phyloP scores from a whole-genome alignment of 2,329 filamentous ascomycete species.

The Ceratocystis destructans region DNA sequence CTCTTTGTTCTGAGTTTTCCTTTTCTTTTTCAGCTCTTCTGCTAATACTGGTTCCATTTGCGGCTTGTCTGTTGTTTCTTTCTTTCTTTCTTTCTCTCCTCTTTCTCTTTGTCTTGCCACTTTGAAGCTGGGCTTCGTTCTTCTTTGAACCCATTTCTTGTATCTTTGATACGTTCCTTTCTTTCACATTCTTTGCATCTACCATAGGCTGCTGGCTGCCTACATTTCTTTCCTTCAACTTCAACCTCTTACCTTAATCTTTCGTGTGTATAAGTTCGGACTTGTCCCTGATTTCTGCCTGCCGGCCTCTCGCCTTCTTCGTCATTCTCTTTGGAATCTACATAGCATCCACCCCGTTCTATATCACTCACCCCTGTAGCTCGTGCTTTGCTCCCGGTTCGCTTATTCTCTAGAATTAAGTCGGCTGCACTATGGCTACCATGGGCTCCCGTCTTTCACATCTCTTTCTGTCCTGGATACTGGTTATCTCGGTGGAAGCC shows the following conservation, averaged over 20 bases:
- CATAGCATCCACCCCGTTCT: background rate
- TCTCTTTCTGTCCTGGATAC: background rate
- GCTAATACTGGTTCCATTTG: background rate
- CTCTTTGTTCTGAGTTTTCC: background rate
- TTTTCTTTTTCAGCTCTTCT: background rate
- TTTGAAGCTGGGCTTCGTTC: constrained; percentile 1
- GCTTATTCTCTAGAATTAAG: background rate
- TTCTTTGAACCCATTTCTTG: background rate
- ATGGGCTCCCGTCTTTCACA: background rate
- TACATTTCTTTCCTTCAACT: background rate
- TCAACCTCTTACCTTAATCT: background rate
- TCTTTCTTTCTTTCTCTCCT: background rate
- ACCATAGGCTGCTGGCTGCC: background rate
- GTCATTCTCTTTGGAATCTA: background rate
- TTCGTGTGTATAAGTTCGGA: background rate
- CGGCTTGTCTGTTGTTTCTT: background rate
- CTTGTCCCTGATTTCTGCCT: background rate
- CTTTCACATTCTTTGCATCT: background rate
- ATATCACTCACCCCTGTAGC: background rate
- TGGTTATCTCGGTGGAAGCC: background rate
- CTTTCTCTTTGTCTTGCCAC: background rate
- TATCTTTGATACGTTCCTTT: background rate
- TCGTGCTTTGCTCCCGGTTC: background rate
- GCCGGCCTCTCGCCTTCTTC: background rate
- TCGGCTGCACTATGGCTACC: background rate